Evolutionary conservation across 768 basidiomycete genomes (phyloP), one percentile per base, ranked within the genome.

Genomic region (Termitomyces sp.): DNA sequence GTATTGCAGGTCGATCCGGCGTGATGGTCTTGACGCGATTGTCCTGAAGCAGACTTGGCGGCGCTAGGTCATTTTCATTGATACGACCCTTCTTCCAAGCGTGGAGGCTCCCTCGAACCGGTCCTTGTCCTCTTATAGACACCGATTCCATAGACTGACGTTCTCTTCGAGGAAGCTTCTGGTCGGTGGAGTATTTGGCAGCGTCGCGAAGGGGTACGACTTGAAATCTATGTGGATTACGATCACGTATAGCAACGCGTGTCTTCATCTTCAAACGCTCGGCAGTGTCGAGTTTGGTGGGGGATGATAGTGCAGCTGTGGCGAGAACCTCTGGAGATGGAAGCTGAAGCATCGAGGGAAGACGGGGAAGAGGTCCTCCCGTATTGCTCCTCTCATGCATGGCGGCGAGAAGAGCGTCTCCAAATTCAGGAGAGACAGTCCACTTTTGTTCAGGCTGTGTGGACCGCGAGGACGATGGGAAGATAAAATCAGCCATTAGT

Each of bases 161-260:
- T 38, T 44, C 52, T 24, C 47, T 43, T n/a, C 43, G 22, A 13
- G 35, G 35, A 26, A 20, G 48, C 32, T 47, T 49, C 30, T 56
- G 55, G 24, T 56, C 44, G 46, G 24, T 28, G 16, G 58, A 46
- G 38, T 50, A 56, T 3, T 52, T 59, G 24, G 38, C 43, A 44
- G 52, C 71, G 41, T 79, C 74, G 54, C 72, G 71, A 33, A 78
- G 69, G 14, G 76, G 73, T 32, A 79, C 66, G 20, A 79, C 68
- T 58, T 77, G 76, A 55, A 79, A 78, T 22, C 75, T 70, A 51
- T 78, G 77, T 26, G 76, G 74, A 3, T 67, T 72, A 56, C 70
- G 71, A 57, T 79, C 76, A 18, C 76, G 76, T 33, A 78, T 73
- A 43, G 77, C 74, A 43, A 79, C 70, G 24, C 75, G 72, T 26